phyloP scores from a whole-genome alignment of 106 monocot genomes.

The Dactylorhiza incarnata region DNA sequence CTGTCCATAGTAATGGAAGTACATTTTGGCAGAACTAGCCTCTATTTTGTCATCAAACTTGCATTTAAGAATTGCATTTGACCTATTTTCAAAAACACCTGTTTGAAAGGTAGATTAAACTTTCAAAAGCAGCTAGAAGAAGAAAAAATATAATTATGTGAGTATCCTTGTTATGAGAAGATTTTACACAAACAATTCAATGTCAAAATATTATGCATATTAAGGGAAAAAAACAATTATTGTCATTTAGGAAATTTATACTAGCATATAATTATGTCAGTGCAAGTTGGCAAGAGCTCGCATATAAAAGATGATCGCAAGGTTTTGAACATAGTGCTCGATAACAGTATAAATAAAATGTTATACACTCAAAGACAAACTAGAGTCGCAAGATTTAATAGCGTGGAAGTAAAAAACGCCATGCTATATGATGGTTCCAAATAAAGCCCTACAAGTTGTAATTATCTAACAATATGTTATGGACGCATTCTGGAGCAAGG shows the following conservation, averaged over 20 bases:
- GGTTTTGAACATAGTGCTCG: too few species aligned
- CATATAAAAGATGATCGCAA: too few species aligned
- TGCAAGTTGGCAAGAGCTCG: too few species aligned
- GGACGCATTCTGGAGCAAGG: too few species aligned
- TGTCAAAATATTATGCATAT: background rate
- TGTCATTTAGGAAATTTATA: background rate
- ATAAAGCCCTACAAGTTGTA: too few species aligned
- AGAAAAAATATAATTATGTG: background rate
- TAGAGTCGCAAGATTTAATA: too few species aligned
- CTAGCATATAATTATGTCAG: background rate
- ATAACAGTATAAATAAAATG: too few species aligned
- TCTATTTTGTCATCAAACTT: slow-evolving; percentile 97
- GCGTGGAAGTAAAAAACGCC: too few species aligned
- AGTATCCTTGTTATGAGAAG: background rate
- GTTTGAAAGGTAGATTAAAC: background rate
- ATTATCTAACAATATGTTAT: too few species aligned
- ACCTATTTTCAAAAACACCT: background rate
- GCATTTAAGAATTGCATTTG: slow-evolving; percentile 31
- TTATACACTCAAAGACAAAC: too few species aligned
- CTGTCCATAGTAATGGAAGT: slow-evolving; percentile 95
- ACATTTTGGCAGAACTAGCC: slow-evolving; percentile 88
- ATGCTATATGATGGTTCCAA: too few species aligned
- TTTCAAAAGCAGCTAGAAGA: background rate
- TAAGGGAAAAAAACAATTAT: background rate
- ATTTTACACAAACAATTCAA: background rate